Evolutionary conservation across 148 eudicot species (phyloP).

Genomic region (Salicornia ramosissima): DNA sequence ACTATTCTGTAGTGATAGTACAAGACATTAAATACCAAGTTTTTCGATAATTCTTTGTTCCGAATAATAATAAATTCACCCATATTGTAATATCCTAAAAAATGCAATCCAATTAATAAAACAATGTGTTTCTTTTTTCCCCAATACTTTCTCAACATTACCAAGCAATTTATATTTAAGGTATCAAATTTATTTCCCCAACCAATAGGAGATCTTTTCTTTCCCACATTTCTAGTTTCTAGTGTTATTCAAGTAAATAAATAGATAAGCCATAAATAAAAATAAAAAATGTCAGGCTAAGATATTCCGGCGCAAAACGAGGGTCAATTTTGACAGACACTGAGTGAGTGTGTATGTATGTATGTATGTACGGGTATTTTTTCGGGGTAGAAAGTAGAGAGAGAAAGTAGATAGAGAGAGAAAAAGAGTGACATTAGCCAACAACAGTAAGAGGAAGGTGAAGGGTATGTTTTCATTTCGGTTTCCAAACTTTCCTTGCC

Average conservation of each 20-base stretch:
- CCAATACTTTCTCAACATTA: not conserved
- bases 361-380: not conserved
- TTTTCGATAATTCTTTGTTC: too few species aligned
- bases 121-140: too few species aligned
- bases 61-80: too few species aligned
- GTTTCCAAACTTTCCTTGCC: constrained; percentile 30
- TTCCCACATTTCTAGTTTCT: not conserved
- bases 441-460: constrained; percentile 22
- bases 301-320: constrained; percentile 24
- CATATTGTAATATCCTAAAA: too few species aligned
- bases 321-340: constrained; percentile 20
- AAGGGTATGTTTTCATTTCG: constrained; percentile 38
- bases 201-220: not conserved
- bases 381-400: not conserved
- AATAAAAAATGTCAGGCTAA: constrained; percentile 6
- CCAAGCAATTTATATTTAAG: not conserved
- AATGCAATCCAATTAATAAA: too few species aligned
- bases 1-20: too few species aligned
- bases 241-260: too few species aligned
- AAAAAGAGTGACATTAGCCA: not conserved
- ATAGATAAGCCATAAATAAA: not conserved
- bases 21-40: too few species aligned
- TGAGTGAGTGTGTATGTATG: too few species aligned
- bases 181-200: not conserved
- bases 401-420: not conserved